Evolutionary conservation across 495 filamentous ascomycete species (phyloP), one percentile per base, ranked within the genome.

Genomic region (Penicillium subrubescens): DNA sequence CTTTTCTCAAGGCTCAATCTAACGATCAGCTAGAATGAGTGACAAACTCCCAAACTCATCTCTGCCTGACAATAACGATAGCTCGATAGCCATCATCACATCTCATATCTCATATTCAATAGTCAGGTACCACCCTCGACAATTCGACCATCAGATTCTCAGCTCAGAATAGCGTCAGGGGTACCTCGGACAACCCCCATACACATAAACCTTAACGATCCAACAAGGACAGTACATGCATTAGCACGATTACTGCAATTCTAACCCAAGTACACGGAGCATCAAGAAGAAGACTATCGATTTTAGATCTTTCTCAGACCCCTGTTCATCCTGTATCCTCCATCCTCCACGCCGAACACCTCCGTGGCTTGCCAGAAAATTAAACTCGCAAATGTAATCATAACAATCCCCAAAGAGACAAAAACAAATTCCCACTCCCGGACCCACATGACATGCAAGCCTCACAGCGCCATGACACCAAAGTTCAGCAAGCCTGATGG

Each of bases 381-480:
- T 21, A 21, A 41, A 35, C 17, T 10, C 46, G 2, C 7, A 31
- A 52, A 31, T 31, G 4, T 25, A 52, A 52, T 21, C 31, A 31
- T 27, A 35, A 21, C 14, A 31, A 41, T 6, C 55, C 34, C 55
- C 41, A 35, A 52, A 37, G 6, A 27, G 15, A 44, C 31, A 63
- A 23, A 39, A 19, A 8, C n/a, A 44, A 10, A 19, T 44, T 61
- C 35, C 31, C 53, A 14, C 14, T 21, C 12, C 12, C 29, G 15
- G 59, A 58, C 54, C 59, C 17, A 52, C 65, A 57, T 53, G 58
- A 67, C 27, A 68, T 68, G 65, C 61, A 66, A 66, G 60, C 67
- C 65, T 60, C 53, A 48, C 27, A 15, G 41, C 54, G 44, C 62
- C 56, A 66, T 63, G 43, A 21, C 60, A 51, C 21, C 33, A 35